Base-by-base conservation (phyloP, 106 monocot genomes). In the Ottelia alismoides region DNA sequence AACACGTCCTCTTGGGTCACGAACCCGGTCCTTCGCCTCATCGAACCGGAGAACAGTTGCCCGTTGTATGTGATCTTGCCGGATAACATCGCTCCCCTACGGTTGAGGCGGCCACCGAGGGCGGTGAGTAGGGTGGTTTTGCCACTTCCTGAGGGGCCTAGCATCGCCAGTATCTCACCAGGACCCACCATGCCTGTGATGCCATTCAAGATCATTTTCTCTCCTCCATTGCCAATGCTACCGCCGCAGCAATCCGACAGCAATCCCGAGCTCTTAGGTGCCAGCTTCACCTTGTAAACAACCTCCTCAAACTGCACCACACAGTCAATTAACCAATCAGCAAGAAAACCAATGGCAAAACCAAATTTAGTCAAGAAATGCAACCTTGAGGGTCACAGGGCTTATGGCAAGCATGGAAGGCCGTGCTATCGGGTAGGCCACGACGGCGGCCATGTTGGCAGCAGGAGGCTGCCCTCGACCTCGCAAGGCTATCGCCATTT, bases 291-390 rank as follows among this genome's bases (percentile, higher is more conserved):
- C 55, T 74, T 67, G 62, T 74, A 74, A 0, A 47, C 61, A 19
- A 74, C 62, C 29, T 74, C 74, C 43, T 67, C 60, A 56, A 74
- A 74, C 74, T 74, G n/a, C n/a, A n/a, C n/a, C n/a, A n/a, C n/a
- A n/a, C n/a, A n/a, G n/a, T n/a, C n/a, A n/a, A n/a, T n/a, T n/a
- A n/a, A n/a, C n/a, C n/a, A n/a, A n/a, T n/a, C n/a, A n/a, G n/a
- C n/a, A n/a, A n/a, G n/a, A n/a, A n/a, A n/a, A n/a, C n/a, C n/a
- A n/a, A n/a, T n/a, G n/a, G n/a, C n/a, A n/a, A n/a, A n/a, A n/a
- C n/a, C n/a, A n/a, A n/a, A n/a, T n/a, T n/a, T n/a, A n/a, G n/a
- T n/a, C n/a, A n/a, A n/a, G n/a, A n/a, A n/a, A n/a, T n/a, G n/a
- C n/a, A n/a, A n/a, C n/a, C n/a, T n/a, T n/a, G n/a, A n/a, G n/a